Evolutionary conservation across 371 early-diverging fungal genomes (phyloP).

Genomic region (Mortierella sp.): DNA sequence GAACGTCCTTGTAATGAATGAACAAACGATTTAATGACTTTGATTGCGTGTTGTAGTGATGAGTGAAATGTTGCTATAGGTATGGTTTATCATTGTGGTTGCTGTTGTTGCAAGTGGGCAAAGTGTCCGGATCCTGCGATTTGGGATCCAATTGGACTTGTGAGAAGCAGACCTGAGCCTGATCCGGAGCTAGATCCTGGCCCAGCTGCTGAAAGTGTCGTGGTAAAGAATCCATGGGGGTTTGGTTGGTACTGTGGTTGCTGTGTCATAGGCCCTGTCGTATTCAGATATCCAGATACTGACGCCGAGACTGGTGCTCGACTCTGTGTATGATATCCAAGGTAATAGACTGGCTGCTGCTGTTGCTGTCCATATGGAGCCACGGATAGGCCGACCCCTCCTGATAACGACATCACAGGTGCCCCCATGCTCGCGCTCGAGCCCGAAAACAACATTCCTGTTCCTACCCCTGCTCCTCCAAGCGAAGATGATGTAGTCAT

Average conservation of each 20-base stretch:
- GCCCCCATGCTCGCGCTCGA: background rate
- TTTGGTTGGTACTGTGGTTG: too few species aligned
- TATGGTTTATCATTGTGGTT: too few species aligned
- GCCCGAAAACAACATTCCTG: background rate
- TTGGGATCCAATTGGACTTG: too few species aligned
- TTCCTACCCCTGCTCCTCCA: background rate
- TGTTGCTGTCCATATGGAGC: background rate
- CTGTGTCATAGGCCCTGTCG: background rate
- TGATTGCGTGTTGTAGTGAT: too few species aligned
- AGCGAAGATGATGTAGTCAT: background rate
- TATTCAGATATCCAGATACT: background rate
- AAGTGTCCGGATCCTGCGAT: too few species aligned
- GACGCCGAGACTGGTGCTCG: background rate
- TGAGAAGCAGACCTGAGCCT: background rate
- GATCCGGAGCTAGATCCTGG: background rate
- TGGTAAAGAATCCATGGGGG: too few species aligned
- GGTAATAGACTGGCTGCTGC: constrained; percentile 11
- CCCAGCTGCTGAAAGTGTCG: too few species aligned
- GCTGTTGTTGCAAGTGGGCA: too few species aligned
- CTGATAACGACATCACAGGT: too few species aligned
- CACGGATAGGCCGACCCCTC: background rate
- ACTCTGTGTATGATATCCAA: constrained; percentile 3
- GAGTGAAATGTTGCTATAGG: too few species aligned
- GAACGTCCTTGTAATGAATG: too few species aligned
- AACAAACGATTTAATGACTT: too few species aligned